These are phyloP conservation scores for Hylodesmum podocarpum DNA, from an alignment of 306 rosid species.

Conservation along the genomic window DNA sequence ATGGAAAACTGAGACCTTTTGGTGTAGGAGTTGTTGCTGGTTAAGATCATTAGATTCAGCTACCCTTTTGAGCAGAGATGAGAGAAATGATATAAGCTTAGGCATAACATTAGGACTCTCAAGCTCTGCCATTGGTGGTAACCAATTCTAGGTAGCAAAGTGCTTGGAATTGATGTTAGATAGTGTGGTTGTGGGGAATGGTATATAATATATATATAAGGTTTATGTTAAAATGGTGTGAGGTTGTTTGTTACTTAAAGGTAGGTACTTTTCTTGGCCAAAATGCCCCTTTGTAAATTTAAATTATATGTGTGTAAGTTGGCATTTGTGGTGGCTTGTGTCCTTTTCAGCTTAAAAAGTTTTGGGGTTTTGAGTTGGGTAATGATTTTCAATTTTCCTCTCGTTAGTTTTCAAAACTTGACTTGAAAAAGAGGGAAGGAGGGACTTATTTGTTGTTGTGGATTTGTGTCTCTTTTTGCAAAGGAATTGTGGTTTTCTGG, in stretches of 20 bases:
- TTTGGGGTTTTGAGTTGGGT: conserved; percentile 25
- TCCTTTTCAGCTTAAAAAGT: conserved; percentile 38
- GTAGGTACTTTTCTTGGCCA: conserved; percentile 30
- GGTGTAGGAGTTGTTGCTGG: conserved; percentile 40
- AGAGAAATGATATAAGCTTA: conserved; percentile 68
- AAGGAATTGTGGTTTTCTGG: conserved; percentile 27
- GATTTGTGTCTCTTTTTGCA: conserved; percentile 23
- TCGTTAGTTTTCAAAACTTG: conserved; percentile 38
- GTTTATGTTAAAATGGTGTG: not conserved
- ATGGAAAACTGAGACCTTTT: conserved; percentile 82
- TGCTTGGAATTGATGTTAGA: conserved; percentile 34
- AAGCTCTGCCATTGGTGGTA: conserved; percentile 72
- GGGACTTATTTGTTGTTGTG: conserved; percentile 23
- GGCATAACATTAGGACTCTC: conserved; percentile 77
- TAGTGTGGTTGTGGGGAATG: no score
- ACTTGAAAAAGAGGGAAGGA: conserved; percentile 43
- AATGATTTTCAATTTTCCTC: conserved; percentile 11
- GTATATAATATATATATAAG: conserved; percentile 26
- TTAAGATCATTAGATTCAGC: conserved; percentile 74
- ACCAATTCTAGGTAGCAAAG: conserved; percentile 16
- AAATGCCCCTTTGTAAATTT: conserved; percentile 23
- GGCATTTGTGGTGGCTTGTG: conserved; percentile 37
- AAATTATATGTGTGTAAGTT: conserved; percentile 32
- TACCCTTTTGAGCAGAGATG: conserved; percentile 77
- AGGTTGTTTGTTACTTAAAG: conserved; percentile 21